A percentile compares a stretch with the other conserved stretches of the same genome.
Conservation (phyloP, 2,329 filamentous ascomycete species). For the Ophiocordyceps sinensis region DNA sequence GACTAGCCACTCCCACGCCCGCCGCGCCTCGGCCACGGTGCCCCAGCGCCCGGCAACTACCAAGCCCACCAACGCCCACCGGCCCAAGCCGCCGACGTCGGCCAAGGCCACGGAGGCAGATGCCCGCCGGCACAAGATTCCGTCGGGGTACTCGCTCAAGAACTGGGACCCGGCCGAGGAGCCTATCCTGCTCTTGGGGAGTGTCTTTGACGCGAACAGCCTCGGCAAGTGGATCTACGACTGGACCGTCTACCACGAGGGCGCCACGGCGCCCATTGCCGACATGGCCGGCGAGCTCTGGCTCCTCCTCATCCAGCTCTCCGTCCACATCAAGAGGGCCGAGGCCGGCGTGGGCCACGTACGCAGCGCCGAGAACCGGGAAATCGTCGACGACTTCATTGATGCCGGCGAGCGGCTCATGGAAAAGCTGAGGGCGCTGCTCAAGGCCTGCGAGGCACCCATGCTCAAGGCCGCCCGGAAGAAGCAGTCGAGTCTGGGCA, state of each 20-base stretch:
- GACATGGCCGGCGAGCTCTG: constrained; percentile 91
- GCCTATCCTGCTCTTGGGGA: constrained; percentile 85
- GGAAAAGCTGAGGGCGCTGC: constrained; percentile 68
- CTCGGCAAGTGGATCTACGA: constrained; percentile 99
- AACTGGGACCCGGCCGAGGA: constrained; percentile 95
- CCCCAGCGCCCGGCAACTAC: constrained; percentile 39
- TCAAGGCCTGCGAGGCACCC: constrained; percentile 83
- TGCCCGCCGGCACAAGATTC: constrained; percentile 57
- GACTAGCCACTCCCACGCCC: constrained; percentile 27
- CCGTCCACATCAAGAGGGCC: constrained; percentile 84
- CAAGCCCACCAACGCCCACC: constrained; percentile 22
- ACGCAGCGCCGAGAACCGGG: constrained; percentile 55
- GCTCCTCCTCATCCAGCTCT: constrained; percentile 85
- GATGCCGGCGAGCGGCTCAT: constrained; percentile 77
- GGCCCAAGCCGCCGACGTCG: constrained; percentile 15
- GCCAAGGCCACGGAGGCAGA: constrained; percentile 43
- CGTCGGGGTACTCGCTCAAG: constrained; percentile 83
- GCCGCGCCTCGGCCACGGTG: constrained; percentile 32
- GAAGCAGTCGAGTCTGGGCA: constrained; percentile 55
- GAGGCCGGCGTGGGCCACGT: constrained; percentile 65
- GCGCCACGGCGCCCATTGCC: constrained; percentile 66
- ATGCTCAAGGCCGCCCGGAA: constrained; percentile 88
- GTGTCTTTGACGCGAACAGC: constrained; percentile 94
- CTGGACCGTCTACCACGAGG: constrained; percentile 90
- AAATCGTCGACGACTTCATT: constrained; percentile 82